Conservation (phyloP, 805 yeast species). For the Ogataea kodamae region DNA sequence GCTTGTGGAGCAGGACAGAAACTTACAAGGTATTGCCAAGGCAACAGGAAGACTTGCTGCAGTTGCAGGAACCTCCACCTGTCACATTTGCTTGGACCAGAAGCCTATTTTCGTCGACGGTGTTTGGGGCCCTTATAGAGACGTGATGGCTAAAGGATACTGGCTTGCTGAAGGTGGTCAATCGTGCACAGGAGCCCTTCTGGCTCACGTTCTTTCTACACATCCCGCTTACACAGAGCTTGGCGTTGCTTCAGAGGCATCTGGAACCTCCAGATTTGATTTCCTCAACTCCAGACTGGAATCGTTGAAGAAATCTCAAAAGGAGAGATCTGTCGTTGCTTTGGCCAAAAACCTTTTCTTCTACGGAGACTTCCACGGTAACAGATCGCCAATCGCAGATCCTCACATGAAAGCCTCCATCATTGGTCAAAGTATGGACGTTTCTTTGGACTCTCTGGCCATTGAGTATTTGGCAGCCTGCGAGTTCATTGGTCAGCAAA, state of each 20-base stretch:
- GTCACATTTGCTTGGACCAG: conserved; percentile 84
- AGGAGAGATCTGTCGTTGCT: conserved; percentile 69
- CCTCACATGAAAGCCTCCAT: conserved; percentile 89
- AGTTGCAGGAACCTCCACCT: conserved; percentile 97
- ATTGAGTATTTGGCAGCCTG: conserved; percentile 87
- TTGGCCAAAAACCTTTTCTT: conserved; percentile 83
- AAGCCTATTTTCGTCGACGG: conserved; percentile 90
- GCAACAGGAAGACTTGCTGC: conserved; percentile 90
- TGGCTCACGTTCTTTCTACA: conserved; percentile 80
- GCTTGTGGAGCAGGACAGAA: conserved; percentile 47
- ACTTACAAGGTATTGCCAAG: conserved; percentile 45
- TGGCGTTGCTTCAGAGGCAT: conserved; percentile 60
- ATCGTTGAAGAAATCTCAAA: conserved; percentile 51
- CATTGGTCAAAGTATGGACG: conserved; percentile 91
- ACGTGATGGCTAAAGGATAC: conserved; percentile 80
- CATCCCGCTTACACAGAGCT: conserved; percentile 87
- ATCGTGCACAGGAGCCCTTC: conserved; percentile 90
- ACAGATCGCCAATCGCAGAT: conserved; percentile 96
- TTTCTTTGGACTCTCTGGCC: conserved; percentile 79
- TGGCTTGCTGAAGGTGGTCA: conserved; percentile 99
- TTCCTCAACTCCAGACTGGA: conserved; percentile 75
- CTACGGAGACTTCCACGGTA: conserved; percentile 96
- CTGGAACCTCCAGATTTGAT: conserved; percentile 75
- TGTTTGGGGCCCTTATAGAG: conserved; percentile 98
- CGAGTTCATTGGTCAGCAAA: conserved; percentile 96